phyloP scores from a whole-genome alignment of 805 yeast genomes.

The Candida vartiovaarae region DNA sequence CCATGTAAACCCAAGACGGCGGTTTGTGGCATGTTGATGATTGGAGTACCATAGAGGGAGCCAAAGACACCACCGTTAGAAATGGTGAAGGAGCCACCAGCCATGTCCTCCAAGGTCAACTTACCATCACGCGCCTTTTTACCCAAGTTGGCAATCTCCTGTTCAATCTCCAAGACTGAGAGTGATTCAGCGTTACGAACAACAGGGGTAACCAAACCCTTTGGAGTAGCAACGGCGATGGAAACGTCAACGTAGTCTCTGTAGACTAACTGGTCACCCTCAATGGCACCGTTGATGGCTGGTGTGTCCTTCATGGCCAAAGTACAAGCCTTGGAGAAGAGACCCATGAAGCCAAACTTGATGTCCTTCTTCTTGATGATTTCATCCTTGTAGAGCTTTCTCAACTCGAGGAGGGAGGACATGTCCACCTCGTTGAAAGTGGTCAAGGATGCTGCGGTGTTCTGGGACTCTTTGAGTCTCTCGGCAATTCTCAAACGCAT shows the following conservation, averaged over 20 bases:
- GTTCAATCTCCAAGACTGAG: constrained; percentile 81
- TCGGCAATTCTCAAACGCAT: constrained; percentile 98
- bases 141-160: constrained; percentile 77
- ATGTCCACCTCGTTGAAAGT: constrained; percentile 98
- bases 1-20: constrained; percentile 98
- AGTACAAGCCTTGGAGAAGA: constrained; percentile 88
- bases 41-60: constrained; percentile 95
- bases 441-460: constrained; percentile 96
- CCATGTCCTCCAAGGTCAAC: constrained; percentile 95
- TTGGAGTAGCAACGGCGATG: constrained; percentile 97
- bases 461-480: constrained; percentile 98
- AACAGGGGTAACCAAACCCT: constrained; percentile 97
- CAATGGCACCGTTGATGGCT: constrained; percentile 92
- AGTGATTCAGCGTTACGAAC: constrained; percentile 94
- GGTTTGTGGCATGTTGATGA: constrained; percentile 96
- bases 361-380: constrained; percentile 87
- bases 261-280: constrained; percentile 88
- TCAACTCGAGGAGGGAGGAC: constrained; percentile 85
- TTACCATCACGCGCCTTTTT: constrained; percentile 95
- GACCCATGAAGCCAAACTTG: constrained; percentile 98
- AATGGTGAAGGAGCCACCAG: constrained; percentile 98
- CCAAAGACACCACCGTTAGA: constrained; percentile 99
- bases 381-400: constrained; percentile 96
- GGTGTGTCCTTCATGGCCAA: constrained; percentile 94
- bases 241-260: constrained; percentile 96